Evolutionary conservation across 2,329 filamentous ascomycete species (phyloP).

Genomic region (Hymenotorrendiella dingleyae): DNA sequence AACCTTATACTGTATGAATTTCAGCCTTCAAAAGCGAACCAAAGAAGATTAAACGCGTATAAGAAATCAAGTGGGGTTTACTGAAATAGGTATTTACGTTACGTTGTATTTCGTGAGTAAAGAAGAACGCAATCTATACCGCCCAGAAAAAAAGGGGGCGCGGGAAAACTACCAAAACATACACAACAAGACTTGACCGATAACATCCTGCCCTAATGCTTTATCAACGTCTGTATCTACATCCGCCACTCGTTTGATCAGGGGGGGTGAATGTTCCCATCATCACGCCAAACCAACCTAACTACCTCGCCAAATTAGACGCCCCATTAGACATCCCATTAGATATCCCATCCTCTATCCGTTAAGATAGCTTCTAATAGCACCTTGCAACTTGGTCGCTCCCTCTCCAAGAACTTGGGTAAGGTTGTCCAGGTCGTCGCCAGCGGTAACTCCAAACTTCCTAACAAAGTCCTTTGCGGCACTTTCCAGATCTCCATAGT

Average conservation of each 20-base stretch:
- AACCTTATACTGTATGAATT: too few relatives aligned
- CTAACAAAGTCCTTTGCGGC: conserved; percentile 94
- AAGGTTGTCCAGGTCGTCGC: conserved; percentile 91
- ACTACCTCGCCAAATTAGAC: not conserved
- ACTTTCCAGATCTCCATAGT: conserved; percentile 86
- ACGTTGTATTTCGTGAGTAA: not conserved
- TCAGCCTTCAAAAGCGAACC: too few relatives aligned
- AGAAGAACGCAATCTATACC: conserved; percentile 4
- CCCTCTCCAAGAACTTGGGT: conserved; percentile 79
- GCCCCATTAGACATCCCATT: too few relatives aligned
- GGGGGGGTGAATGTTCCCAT: not conserved
- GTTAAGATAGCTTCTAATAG: conserved; percentile 58
- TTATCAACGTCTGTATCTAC: not conserved
- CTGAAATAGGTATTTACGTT: too few relatives aligned
- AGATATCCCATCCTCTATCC: conserved; percentile 37
- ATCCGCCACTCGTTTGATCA: not conserved
- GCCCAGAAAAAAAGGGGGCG: too few relatives aligned
- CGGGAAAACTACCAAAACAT: not conserved
- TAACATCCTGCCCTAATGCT: not conserved
- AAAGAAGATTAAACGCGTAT: too few relatives aligned
- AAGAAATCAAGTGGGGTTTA: too few relatives aligned
- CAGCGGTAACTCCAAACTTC: conserved; percentile 90
- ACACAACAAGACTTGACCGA: not conserved
- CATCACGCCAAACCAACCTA: conserved; percentile 4
- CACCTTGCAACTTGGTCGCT: conserved; percentile 74